Evolutionary conservation across 192 early-diverging fungal genomes (phyloP), one percentile per base, ranked within the genome.

Genomic region (Backusella mclennaniae): DNA sequence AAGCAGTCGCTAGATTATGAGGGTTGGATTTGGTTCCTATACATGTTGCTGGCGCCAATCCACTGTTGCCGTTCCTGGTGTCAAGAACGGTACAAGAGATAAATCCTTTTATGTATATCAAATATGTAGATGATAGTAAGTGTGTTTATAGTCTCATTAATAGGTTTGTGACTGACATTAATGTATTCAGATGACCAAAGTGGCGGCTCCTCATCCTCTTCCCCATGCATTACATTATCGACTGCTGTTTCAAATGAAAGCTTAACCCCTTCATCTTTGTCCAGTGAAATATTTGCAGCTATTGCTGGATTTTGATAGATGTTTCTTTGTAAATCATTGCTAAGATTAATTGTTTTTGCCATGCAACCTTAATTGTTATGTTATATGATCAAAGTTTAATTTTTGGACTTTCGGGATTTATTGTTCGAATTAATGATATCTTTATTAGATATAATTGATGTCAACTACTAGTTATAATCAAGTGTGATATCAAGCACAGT

Each of bases 61-160:
- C 66, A 67, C 8, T 67, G 66, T 35, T 29, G 66, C 66, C 66
- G 17, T 35, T 1, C 8, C 12, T 67, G 66, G 35, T 67, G 66
- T 67, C 66, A 67, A 67, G 66, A 67, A 67, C 66, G 11, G 66
- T 67, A 67, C 66, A 67, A 67, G 29, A 35, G 66, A 67, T 67
- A 7, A 35, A 67, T 67, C 19, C 66, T 35, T 67, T 35, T 67
- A 35, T 35, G 9, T 33, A 67, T 67, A 7, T 67, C 7, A 3
- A 67, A 67, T 67, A 67, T 7, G 3, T 0, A 67, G 66, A 67
- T 29, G 66, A 67, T 67, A 33, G 66, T 67, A 67, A 67, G 66
- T 67, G 23, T 67, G 66, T 26, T 26, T 67, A 29, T 67, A 19
- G 9, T 67, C 46, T 49, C 14, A 49, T 1, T 49, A 49, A 49